Evolutionary conservation across 805 yeast genomes (phyloP), one percentile per base, ranked within the genome.

Genomic region (Vanderwaltozyma verrucispora): DNA sequence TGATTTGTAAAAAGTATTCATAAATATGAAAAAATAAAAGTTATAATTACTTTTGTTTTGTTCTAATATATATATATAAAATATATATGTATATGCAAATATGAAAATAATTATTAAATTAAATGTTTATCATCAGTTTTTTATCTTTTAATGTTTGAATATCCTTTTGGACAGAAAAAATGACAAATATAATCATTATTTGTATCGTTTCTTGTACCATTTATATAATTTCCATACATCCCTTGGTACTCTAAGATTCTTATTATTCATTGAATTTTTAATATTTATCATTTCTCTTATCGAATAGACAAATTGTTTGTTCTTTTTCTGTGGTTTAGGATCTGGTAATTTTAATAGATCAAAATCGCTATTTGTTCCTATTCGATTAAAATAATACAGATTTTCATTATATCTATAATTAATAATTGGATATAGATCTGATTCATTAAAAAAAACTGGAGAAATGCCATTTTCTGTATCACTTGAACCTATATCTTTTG

Each of bases 351-450:
- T 30, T 21, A 23, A 23, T 8, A 15, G 7, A n/a, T 16, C 23
- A 21, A 21, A 27, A 20, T 28, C 30, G n/a, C 16, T 19, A 11
- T 28, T 25, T 3, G 23, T 25, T 14, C 28, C 39, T 12, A 35
- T 18, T 23, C 32, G 32, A 19, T 37, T 32, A 16, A 35, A 29
- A 29, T 39, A 39, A 15, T 29, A 24, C 12, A 19, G 15, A 9
- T 34, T 30, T 24, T 35, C 30, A 8, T 36, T 32, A 10, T 30
- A 31, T 11, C 32, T 34, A 12, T 31, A 32, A 14, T 36, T 32
- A 3, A 35, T 16, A 13, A 35, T 30, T 6, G 42, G 42, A 18
- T 39, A 39, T 9, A 39, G 31, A 15, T 25, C 35, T 7, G 15
- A 23, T 17, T 39, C 35, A 32, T 36, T 30, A 11, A 39, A 16